These are phyloP conservation scores for Waltiozyma sp. DNA, from an alignment of 1,139 yeast species.

Conservation along the genomic window DNA sequence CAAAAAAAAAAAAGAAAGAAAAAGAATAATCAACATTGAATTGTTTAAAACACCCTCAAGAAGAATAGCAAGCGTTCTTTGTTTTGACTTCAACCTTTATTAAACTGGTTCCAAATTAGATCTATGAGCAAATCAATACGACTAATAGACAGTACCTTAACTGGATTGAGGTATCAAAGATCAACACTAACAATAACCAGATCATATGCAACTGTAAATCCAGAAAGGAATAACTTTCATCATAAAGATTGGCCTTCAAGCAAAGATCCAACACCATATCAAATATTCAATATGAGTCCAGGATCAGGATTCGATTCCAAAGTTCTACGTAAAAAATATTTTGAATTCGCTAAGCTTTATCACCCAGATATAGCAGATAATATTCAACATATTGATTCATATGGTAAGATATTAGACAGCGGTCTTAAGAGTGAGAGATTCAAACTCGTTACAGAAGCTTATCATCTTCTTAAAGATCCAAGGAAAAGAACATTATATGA, in stretches of 20 bases:
- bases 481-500: constrained; percentile 33
- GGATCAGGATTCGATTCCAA: constrained; percentile 30
- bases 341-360: constrained; percentile 61
- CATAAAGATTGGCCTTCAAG: constrained; percentile 45
- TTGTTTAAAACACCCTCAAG: no score
- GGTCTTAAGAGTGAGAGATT: constrained; percentile 48
- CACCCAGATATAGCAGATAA: constrained; percentile 65
- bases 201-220: neutral
- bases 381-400: constrained; percentile 21
- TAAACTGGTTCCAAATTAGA: no score
- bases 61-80: no score
- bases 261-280: constrained; percentile 63
- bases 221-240: constrained; percentile 4
- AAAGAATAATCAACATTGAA: no score
- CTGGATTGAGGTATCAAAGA: no score
- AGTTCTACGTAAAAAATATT: constrained; percentile 43
- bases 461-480: constrained; percentile 56
- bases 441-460: constrained; percentile 63
- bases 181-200: neutral
- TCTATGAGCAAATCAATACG: no score
- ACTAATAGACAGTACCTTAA: no score
- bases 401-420: constrained; percentile 23
- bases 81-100: no score
- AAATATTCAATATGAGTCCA: constrained; percentile 43
- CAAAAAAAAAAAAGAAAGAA: no score